A percentile compares a stretch with the other conserved stretches of the same genome.
These are phyloP conservation scores for Waitea zeae DNA, from an alignment of 1,284 basidiomycete genomes.

Conservation along the genomic window DNA sequence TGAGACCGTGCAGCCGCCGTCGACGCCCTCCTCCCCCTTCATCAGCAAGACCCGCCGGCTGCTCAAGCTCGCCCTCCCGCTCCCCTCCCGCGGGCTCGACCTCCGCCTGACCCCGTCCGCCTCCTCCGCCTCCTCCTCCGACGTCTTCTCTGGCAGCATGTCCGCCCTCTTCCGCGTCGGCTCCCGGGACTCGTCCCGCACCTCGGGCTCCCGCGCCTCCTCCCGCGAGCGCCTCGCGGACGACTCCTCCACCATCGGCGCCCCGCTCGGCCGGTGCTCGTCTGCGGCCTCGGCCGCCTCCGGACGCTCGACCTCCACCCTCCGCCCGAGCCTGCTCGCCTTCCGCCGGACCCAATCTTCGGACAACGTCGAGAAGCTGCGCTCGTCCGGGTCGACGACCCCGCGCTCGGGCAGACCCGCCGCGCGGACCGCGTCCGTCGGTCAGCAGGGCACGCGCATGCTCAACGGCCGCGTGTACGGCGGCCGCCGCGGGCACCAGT, in stretches of 20 bases:
- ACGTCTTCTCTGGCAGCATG: slow-evolving; percentile 23
- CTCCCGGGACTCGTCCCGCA: too few species aligned
- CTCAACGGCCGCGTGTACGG: slow-evolving; percentile 70
- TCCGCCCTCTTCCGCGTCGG: slow-evolving; percentile 33
- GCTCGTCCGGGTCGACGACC: not conserved
- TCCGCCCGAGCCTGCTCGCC: too few species aligned
- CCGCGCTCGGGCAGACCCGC: not conserved
- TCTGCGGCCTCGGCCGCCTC: not conserved
- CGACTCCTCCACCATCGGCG: not conserved
- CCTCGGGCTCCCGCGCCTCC: slow-evolving; percentile 11
- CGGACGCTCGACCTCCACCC: not conserved
- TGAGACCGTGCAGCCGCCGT: slow-evolving; percentile 2
- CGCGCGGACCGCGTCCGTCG: too few species aligned
- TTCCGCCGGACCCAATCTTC: not conserved
- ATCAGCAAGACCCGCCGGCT: not conserved
- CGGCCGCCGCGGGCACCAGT: slow-evolving; percentile 17
- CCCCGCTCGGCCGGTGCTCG: not conserved
- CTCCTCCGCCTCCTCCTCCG: slow-evolving; percentile 19
- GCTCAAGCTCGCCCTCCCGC: slow-evolving; percentile 6
- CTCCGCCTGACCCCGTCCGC: slow-evolving; percentile 9
- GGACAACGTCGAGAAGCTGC: slow-evolving; percentile 1
- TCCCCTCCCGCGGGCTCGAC: too few species aligned
- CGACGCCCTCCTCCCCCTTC: slow-evolving; percentile 1
- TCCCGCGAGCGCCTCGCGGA: slow-evolving; percentile 14
- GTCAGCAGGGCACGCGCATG: slow-evolving; percentile 35